These are phyloP conservation scores for Citrus unshiu DNA, from an alignment of 345 rosid species.

Conservation along the genomic window DNA sequence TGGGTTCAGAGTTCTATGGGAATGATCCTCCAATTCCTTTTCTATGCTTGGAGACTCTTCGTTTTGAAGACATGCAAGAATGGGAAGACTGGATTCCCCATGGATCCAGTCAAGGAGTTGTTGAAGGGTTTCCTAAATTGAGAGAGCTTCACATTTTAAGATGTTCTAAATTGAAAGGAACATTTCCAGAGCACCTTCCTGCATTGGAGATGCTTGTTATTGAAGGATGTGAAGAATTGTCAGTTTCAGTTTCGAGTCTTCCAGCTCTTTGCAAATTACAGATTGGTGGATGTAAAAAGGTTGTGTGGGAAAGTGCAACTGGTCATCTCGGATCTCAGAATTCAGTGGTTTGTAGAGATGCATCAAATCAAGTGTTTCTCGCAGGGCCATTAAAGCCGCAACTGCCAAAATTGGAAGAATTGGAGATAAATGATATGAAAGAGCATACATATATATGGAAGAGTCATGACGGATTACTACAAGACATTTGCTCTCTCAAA, in stretches of 20 bases:
- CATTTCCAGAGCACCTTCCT: slow-evolving; percentile 18
- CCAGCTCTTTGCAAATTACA: not conserved
- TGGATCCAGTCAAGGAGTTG: too few species aligned
- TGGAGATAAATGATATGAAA: not conserved
- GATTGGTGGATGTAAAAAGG: slow-evolving; percentile 2
- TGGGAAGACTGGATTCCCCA: too few species aligned
- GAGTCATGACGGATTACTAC: not conserved
- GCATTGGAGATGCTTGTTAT: slow-evolving; percentile 11
- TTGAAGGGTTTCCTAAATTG: too few species aligned
- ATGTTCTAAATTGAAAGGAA: slow-evolving; percentile 20
- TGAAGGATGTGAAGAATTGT: not conserved
- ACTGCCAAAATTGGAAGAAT: not conserved
- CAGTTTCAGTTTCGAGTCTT: not conserved
- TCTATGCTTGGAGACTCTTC: too few species aligned
- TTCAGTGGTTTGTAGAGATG: not conserved
- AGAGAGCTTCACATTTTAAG: not conserved
- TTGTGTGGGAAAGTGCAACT: not conserved
- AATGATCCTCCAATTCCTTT: too few species aligned
- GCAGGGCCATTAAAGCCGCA: not conserved
- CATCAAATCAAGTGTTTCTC: not conserved
- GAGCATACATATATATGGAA: not conserved
- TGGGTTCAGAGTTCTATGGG: too few species aligned
- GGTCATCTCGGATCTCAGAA: not conserved
- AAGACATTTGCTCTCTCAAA: not conserved
- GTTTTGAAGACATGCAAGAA: too few species aligned